Evolutionary conservation across 257 asterid species (phyloP).

Genomic region (Orobanche coerulescens): DNA sequence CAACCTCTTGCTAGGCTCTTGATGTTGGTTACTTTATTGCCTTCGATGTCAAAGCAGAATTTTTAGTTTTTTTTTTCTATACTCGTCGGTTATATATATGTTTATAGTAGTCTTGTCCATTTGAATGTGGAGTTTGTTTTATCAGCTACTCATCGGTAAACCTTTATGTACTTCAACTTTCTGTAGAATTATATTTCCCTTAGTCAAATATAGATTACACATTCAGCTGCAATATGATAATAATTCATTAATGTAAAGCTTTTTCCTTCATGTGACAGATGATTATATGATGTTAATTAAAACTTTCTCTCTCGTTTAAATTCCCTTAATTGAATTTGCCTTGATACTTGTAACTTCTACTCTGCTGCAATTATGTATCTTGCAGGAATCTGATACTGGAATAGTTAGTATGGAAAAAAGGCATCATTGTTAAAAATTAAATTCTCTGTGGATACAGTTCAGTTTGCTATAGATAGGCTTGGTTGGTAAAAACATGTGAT

Average conservation of each 20-base stretch:
- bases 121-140: neutral
- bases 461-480: conserved; percentile 62
- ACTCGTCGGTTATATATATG: too few relatives aligned
- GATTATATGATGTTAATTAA: conserved; percentile 5
- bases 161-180: neutral
- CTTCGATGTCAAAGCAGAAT: too few relatives aligned
- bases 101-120: too few relatives aligned
- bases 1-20: too few relatives aligned
- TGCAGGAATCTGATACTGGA: conserved; percentile 58
- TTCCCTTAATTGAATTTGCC: neutral
- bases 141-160: neutral
- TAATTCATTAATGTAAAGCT: too few relatives aligned
- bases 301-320: conserved; percentile 2
- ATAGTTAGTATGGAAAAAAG: conserved; percentile 39
- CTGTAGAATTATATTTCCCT: neutral
- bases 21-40: too few relatives aligned
- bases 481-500: conserved; percentile 47
- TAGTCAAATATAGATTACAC: too few relatives aligned
- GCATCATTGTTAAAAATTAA: too few relatives aligned
- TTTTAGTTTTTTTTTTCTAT: too few relatives aligned
- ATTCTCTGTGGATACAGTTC: conserved; percentile 56
- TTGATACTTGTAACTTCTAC: conserved; percentile 10
- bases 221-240: too few relatives aligned
- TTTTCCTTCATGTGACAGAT: neutral
- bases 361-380: conserved; percentile 23